Base-by-base conservation (phyloP, 1,284 basidiomycete species). In the Fomitopsis palustris region DNA sequence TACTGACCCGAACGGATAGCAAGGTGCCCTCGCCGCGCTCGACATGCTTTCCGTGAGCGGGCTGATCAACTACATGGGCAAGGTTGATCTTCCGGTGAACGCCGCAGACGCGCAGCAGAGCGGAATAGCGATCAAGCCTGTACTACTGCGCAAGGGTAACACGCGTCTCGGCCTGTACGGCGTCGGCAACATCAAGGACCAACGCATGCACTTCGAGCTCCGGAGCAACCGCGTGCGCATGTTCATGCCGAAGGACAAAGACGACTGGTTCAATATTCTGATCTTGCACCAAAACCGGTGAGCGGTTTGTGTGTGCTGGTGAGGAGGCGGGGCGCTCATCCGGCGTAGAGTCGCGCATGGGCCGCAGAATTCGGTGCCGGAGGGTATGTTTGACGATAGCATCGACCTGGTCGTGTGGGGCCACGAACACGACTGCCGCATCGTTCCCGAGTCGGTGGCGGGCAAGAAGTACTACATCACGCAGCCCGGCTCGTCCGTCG, bases 391-490 rank as follows among this genome's bases (percentile, higher is more conserved):
- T 68, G 96, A 98, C 70, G 94, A 99, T 70, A 93, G 89, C 66
- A 83, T 98, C 59, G 87, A 97, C 69, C 81, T 99, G 4, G 93
- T 99, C 8, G 81, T 99, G 0, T 99, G 96, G 96, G 96, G 97
- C 1, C 97, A 99, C 71, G 97, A 99, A 73, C 97, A 99, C 71
- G 96, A 99, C 73, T 98, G 96, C 71, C 85, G 94, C 27, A 95
- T 98, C 61, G 78, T 85, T 2, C 96, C 96, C 0, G 93, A 98
- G 69, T 81, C 86, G 2, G 95, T 99, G 5, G 88, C 92, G 4
- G 95, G 93, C 8, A 96, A 97, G 74, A 81, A 83, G 4, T 99
- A 99, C 75, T 87, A 85, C 67, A 95, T 99, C 69, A 86, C 88
- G 0, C 97, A 99, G 72, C 97, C 97, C 1, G 97, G 97, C 1